Percentiles rank a stretch among this genome's conserved stretches.
These are phyloP conservation scores for Backusella australiensis DNA, from an alignment of 192 early-diverging fungal genomes.

Conservation along the genomic window DNA sequence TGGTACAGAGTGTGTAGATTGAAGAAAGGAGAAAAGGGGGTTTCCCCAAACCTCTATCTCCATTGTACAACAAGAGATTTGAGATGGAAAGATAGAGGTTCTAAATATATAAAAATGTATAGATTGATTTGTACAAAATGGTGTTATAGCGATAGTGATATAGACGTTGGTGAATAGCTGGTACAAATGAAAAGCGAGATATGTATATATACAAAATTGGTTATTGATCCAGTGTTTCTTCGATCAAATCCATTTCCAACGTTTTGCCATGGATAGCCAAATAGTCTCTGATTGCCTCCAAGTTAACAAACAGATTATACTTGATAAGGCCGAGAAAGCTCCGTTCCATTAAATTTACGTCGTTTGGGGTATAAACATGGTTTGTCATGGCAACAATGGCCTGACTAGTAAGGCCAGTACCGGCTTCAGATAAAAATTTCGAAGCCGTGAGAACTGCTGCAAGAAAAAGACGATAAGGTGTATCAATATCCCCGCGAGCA, in stretches of 20 bases:
- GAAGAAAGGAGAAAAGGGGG: background rate
- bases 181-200: background rate
- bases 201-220: background rate
- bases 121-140: conserved; percentile 1
- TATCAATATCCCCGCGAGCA: conserved; percentile 67
- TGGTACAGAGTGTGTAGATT: background rate
- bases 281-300: conserved; percentile 44
- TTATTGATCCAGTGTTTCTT: conserved; percentile 30
- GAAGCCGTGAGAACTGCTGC: conserved; percentile 65
- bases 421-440: conserved; percentile 59
- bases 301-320: conserved; percentile 52
- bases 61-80: background rate
- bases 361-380: conserved; percentile 50
- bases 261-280: conserved; percentile 34
- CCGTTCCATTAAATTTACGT: conserved; percentile 59
- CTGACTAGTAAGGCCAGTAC: conserved; percentile 36
- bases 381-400: conserved; percentile 42
- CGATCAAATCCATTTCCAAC: conserved; percentile 35
- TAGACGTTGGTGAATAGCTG: background rate
- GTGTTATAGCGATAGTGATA: background rate
- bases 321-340: conserved; percentile 55
- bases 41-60: background rate
- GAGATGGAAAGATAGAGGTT: background rate
- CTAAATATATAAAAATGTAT: conserved; percentile 2
- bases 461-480: conserved; percentile 72